phyloP scores from a whole-genome alignment of 768 basidiomycete species.

The Myochromella boudieri region DNA sequence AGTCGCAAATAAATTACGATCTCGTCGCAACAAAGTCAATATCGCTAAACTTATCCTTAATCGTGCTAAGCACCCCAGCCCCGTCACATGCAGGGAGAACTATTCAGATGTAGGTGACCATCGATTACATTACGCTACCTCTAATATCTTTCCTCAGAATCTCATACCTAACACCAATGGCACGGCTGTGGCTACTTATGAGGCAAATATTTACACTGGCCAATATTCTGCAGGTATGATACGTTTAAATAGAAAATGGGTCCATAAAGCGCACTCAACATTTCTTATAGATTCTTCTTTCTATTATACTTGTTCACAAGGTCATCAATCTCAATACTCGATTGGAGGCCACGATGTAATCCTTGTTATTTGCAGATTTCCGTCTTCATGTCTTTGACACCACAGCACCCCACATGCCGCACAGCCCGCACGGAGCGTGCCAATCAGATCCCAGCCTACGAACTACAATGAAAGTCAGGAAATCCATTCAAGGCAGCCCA shows the following conservation, averaged over 20 bases:
- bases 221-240: constrained; percentile 73
- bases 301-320: constrained; percentile 91
- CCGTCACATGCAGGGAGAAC: constrained; percentile 47
- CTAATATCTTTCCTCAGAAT: constrained; percentile 38
- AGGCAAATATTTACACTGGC: constrained; percentile 78
- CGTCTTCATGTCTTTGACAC: constrained; percentile 87
- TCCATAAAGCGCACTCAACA: constrained; percentile 6
- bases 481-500: constrained; percentile 72
- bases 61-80: constrained; percentile 34
- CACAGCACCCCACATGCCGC: constrained; percentile 42
- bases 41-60: constrained; percentile 49
- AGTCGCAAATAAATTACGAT: constrained; percentile 49
- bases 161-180: constrained; percentile 80
- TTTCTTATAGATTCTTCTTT: constrained; percentile 70
- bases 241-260: not conserved
- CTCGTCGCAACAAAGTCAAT: constrained; percentile 42
- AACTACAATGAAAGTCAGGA: constrained; percentile 45
- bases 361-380: constrained; percentile 60
- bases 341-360: not conserved
- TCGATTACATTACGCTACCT: not conserved
- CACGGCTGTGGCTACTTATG: constrained; percentile 73
- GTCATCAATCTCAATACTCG: constrained; percentile 35
- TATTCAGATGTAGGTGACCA: constrained; percentile 46
- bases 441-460: constrained; percentile 27
- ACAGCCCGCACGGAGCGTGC: constrained; percentile 14